Evolutionary conservation across 2,329 filamentous ascomycete genomes (phyloP).

Genomic region (Podosphaera leucotricha): DNA sequence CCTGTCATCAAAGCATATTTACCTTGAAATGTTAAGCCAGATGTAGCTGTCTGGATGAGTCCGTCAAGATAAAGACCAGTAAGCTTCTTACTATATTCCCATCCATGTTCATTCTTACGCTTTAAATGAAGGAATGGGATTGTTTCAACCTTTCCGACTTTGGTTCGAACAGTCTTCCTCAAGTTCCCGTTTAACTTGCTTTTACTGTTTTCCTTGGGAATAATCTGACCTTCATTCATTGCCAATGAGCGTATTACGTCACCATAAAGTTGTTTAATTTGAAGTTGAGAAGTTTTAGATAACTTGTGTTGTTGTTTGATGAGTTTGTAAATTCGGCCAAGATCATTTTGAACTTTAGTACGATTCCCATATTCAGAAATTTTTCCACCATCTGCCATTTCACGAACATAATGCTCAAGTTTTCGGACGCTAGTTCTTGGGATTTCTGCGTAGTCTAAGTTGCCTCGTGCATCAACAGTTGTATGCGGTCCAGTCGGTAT

Average conservation of each 20-base stretch:
- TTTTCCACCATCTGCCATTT: constrained; percentile 96
- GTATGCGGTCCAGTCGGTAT: constrained; percentile 82
- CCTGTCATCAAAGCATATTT: constrained; percentile 98
- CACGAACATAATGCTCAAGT: constrained; percentile 91
- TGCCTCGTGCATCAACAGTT: constrained; percentile 75
- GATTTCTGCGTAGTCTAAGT: constrained; percentile 75
- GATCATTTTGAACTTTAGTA: constrained; percentile 90
- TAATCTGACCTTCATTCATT: constrained; percentile 97
- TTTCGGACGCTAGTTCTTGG: constrained; percentile 79
- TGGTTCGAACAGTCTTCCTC: constrained; percentile 33
- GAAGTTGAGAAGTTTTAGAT: constrained; percentile 82
- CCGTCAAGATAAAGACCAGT: constrained; percentile 83
- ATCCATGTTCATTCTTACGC: constrained; percentile 77
- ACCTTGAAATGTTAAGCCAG: constrained; percentile 74
- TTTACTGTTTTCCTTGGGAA: constrained; percentile 54
- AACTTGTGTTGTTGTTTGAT: constrained; percentile 97
- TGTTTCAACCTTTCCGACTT: constrained; percentile 78
- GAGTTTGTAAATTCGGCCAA: constrained; percentile 88
- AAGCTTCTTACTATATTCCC: constrained; percentile 99
- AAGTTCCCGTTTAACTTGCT: constrained; percentile 29
- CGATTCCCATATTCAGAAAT: constrained; percentile 97
- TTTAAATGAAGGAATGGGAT: constrained; percentile 96
- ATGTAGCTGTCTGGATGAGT: constrained; percentile 65
- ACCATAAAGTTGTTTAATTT: constrained; percentile 87
- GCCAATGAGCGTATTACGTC: constrained; percentile 83